A percentile compares a stretch with the other conserved stretches of the same genome.
Evolutionary conservation across 2,329 filamentous ascomycete species (phyloP).

Genomic region (Catunica adiposa): DNA sequence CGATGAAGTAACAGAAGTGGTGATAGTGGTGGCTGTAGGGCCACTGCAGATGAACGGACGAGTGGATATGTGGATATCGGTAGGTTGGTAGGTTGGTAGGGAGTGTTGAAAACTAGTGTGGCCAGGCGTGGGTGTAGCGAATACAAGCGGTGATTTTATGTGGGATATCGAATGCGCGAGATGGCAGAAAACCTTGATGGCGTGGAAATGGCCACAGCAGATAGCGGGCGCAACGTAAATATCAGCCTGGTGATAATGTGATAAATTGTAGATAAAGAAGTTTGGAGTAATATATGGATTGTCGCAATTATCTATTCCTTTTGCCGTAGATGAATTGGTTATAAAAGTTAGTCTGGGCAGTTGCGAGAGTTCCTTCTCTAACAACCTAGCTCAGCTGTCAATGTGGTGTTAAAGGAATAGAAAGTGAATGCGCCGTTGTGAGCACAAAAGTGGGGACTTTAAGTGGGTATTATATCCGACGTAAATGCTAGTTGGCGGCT

Average conservation of each 20-base stretch:
- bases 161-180: too few species aligned
- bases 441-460: neutral
- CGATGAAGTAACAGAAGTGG: neutral
- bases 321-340: neutral
- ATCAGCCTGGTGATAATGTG: too few species aligned
- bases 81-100: neutral
- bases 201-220: too few species aligned
- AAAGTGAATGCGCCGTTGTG: slow-evolving; percentile 1
- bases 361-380: neutral
- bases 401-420: neutral
- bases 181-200: too few species aligned
- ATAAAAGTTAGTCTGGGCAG: neutral
- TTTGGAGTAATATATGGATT: too few species aligned
- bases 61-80: slow-evolving; percentile 1
- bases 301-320: neutral
- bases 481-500: neutral
- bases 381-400: neutral
- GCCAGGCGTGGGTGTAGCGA: neutral
- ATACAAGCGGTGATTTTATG: neutral
- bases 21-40: neutral
- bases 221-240: too few species aligned
- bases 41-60: neutral
- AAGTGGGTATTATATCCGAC: neutral
- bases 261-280: too few species aligned
- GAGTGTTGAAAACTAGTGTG: neutral